Evolutionary conservation across 768 basidiomycete species (phyloP).

Genomic region (Tubosaeta brunneosetosa): DNA sequence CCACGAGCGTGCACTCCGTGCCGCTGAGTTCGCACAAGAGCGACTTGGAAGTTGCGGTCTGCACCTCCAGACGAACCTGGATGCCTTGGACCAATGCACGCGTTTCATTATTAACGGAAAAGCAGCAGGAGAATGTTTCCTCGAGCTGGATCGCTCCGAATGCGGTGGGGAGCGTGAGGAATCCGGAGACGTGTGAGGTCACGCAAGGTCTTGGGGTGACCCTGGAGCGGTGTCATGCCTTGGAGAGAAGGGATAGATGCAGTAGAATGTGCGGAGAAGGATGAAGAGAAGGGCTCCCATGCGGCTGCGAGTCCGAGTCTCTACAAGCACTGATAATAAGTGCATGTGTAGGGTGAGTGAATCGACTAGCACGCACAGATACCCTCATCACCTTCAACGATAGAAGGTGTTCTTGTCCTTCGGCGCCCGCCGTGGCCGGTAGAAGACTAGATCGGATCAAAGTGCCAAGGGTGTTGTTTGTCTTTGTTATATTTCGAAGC

Average conservation of each 20-base stretch:
- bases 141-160: conserved; percentile 88
- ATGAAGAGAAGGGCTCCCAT: conserved; percentile 83
- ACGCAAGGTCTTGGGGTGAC: conserved; percentile 78
- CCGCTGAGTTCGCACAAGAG: conserved; percentile 62
- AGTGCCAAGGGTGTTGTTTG: conserved; percentile 15
- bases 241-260: conserved; percentile 75
- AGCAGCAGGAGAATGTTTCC: conserved; percentile 78
- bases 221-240: conserved; percentile 61
- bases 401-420: conserved; percentile 60
- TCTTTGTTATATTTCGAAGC: conserved; percentile 20
- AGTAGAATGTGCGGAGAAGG: conserved; percentile 78
- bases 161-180: conserved; percentile 75
- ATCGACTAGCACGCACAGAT: conserved; percentile 53
- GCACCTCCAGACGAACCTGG: conserved; percentile 78
- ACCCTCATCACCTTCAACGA: conserved; percentile 86
- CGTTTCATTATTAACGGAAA: conserved; percentile 80
- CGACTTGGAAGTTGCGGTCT: conserved; percentile 67
- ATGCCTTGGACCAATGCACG: conserved; percentile 59
- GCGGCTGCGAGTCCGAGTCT: conserved; percentile 68
- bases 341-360: not conserved
- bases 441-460: not conserved
- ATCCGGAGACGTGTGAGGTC: conserved; percentile 78
- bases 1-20: conserved; percentile 40
- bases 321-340: conserved; percentile 33
- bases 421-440: conserved; percentile 28